Evolutionary conservation across 768 basidiomycete species (phyloP), one percentile per base, ranked within the genome.

Genomic region (Panaeolus cyanescens): DNA sequence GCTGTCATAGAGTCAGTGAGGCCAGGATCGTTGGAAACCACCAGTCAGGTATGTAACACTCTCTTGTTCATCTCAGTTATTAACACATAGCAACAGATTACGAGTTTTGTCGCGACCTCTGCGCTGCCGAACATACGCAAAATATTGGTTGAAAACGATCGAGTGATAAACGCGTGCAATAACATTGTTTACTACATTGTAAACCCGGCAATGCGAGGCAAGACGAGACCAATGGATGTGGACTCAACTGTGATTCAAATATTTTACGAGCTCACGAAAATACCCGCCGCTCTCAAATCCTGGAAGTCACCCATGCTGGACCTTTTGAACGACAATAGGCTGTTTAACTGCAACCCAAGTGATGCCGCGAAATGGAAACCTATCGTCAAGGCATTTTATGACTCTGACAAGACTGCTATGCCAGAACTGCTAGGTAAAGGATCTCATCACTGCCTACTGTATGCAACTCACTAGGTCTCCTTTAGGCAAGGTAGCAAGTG

Each of bases 171-270:
- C n/a, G 83, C 87, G 5, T 96, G 93, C 72, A 90, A 80, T 59
- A 94, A 92, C 67, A 86, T 99, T 40, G 80, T 92, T 17, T 91
- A 94, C 66, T 93, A 93, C 67, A 85, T 96, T 40, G 81, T 96
- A 32, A 85, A 81, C 37, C 93, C 96, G 0, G 85, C 89, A 1
- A 79, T 96, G 78, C 92, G 91, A 71, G 85, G 86, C 28, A 90
- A 89, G 68, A 74, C 87, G 33, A 89, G 88, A 70, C 92, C 93
- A 2, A 78, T 95, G 77, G 93, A 95, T 64, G 77, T 95, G 34
- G 93, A 96, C 59, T 71, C 74, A 2, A 77, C 79, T 5, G 79
- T 92, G 7, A 76, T 95, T 4, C 78, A 84, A 2, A 87, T 96
- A 8, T 75, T 98, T 19, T 73, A 80, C 32, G 93, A 93, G 70